A percentile compares a stretch with the other conserved stretches of the same genome.
phyloP scores from a whole-genome alignment of 176 grass and related monocot species.

The Themeda triandra region DNA sequence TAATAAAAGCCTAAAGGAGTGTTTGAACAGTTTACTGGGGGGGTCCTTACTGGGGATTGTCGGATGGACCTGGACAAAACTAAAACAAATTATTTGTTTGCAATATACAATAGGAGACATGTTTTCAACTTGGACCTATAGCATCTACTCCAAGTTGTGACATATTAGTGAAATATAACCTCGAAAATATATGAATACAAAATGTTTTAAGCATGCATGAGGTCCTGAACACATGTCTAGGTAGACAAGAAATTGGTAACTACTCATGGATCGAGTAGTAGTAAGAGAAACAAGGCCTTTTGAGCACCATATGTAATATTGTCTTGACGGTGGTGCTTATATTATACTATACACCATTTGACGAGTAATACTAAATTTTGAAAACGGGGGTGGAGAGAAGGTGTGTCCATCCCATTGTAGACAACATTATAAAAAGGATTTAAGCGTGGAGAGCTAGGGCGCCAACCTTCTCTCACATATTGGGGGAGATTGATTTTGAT shows the following conservation, averaged over 20 bases:
- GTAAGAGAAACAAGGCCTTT: background rate
- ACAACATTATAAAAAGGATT: too few relatives aligned
- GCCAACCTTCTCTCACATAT: too few relatives aligned
- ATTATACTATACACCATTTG: background rate
- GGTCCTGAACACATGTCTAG: background rate
- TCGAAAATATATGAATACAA: background rate
- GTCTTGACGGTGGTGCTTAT: background rate
- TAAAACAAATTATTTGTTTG: background rate
- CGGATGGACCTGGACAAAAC: background rate
- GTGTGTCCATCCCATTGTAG: background rate
- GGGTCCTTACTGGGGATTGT: background rate
- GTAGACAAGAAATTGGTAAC: too few relatives aligned
- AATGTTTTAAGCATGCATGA: background rate
- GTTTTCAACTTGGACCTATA: too few relatives aligned
- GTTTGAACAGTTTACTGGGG: conserved; percentile 2
- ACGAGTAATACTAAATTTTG: background rate
- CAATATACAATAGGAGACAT: too few relatives aligned
- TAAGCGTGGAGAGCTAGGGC: too few relatives aligned
- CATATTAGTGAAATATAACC: background rate
- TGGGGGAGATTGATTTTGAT: background rate
- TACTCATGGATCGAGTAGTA: background rate
- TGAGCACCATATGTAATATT: background rate
- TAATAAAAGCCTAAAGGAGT: conserved; percentile 19
- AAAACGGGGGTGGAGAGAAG: background rate
- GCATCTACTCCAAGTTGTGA: background rate